Evolutionary conservation across 352 stramenopile genomes (phyloP).

Genomic region (Blastocystis sp.): DNA sequence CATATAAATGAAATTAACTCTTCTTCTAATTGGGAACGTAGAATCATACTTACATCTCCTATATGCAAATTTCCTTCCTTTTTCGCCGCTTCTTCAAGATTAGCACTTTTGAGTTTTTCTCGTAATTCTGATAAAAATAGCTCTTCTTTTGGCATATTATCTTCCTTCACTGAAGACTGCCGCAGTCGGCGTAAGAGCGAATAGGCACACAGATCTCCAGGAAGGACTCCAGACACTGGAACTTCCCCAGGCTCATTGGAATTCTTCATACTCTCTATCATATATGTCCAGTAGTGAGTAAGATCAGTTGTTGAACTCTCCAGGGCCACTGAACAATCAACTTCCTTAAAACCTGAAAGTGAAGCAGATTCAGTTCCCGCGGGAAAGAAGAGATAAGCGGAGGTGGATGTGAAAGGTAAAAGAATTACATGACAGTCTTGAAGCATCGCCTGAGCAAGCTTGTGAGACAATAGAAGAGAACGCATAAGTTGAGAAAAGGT

Average conservation of each 20-base stretch:
- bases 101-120: neutral
- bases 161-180: neutral
- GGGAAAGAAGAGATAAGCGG: neutral
- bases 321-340: neutral
- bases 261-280: neutral
- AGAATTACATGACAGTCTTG: neutral
- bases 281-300: neutral
- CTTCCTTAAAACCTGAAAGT: neutral
- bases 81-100: neutral
- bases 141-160: neutral
- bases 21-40: constrained; percentile 21
- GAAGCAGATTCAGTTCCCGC: neutral
- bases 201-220: constrained; percentile 3
- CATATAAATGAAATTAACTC: neutral
- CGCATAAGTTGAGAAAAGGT: constrained; percentile 30
- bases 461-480: constrained; percentile 14
- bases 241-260: neutral
- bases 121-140: neutral
- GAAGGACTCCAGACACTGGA: neutral
- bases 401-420: constrained; percentile 12
- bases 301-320: neutral
- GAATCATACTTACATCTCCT: neutral
- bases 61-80: neutral
- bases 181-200: neutral
- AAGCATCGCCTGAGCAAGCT: neutral